Evolutionary conservation across 1,139 yeast genomes (phyloP), one percentile per base, ranked within the genome.

Genomic region (Eremothecium coryli): DNA sequence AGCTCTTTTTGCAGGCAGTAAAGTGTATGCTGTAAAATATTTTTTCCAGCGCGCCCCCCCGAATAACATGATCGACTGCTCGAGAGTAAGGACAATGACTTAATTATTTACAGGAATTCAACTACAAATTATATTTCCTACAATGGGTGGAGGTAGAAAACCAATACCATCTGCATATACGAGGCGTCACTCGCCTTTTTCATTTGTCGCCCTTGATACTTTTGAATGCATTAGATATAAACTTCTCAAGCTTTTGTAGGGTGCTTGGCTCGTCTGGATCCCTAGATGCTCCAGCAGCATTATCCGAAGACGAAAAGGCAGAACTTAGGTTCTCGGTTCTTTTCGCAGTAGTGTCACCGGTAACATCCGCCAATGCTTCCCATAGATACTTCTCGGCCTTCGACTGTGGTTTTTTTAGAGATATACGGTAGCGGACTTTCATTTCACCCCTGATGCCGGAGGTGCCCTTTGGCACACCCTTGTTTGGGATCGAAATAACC

Each of bases 301-400:
- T 18, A 62, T 38, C 66, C 64, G 75, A 76, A 71, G 35, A 68
- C 65, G n/a, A 18, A 9, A 14, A 10, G 32, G 32, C 8, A 32
- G 21, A 13, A 25, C 26, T 10, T 74, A 70, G 43, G 73, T 76
- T 27, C 7, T 14, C 30, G 9, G 77, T 66, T 44, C 90, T 66
- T 47, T 73, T 81, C 3, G 98, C 97, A 20, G 69, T 70, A 31
- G 66, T 66, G 56, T 90, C 99, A 40, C 82, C 76, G 37, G 81
- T 71, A 3, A 94, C 80, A 54, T 85, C 95, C 1, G 99, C 98
- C 43, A 90, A 68, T 0, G 96, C 95, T 57, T 93, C 99, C 49
- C 93, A 68, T 38, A 90, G 65, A n/a, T 93, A 93, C 7, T 77
- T 77, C 58, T 90, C 95, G 2, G 90, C 80, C n/a, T 90, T 84